A percentile compares a stretch with the other conserved stretches of the same genome.
Conservation (phyloP, 2,329 filamentous ascomycete genomes). For the Bipolaris victoriae region DNA sequence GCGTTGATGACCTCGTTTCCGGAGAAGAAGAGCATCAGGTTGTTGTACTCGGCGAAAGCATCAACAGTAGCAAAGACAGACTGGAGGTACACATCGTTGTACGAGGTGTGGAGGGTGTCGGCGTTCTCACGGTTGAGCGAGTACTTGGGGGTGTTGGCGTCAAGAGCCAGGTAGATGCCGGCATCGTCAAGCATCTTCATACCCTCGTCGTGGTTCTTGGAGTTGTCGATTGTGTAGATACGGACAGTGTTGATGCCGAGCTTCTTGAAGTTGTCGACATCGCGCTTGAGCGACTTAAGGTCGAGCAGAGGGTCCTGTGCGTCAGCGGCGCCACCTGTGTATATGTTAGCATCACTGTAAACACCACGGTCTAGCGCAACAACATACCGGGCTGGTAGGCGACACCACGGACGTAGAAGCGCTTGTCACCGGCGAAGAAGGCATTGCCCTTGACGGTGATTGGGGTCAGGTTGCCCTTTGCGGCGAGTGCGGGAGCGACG, state of each 20-base stretch:
- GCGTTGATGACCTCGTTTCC: conserved; percentile 80
- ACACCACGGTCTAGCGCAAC: conserved; percentile 49
- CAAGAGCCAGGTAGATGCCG: conserved; percentile 89
- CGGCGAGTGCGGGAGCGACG: conserved; percentile 36
- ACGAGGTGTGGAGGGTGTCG: conserved; percentile 63
- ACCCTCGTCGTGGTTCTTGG: conserved; percentile 78
- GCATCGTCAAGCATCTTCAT: conserved; percentile 82
- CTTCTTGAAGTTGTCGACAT: conserved; percentile 80
- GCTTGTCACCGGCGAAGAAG: conserved; percentile 66
- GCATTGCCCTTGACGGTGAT: conserved; percentile 68
- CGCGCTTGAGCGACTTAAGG: conserved; percentile 70
- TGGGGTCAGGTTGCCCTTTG: conserved; percentile 54
- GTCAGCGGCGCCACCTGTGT: conserved; percentile 49
- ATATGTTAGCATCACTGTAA: conserved; percentile 15
- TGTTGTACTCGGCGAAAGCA: conserved; percentile 79
- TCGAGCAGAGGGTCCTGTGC: conserved; percentile 77
- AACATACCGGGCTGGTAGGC: conserved; percentile 69
- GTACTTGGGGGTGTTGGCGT: conserved; percentile 88
- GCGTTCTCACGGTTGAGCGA: conserved; percentile 80
- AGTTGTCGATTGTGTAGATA: conserved; percentile 92
- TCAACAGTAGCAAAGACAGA: conserved; percentile 81
- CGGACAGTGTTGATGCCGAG: conserved; percentile 90
- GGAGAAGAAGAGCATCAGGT: conserved; percentile 83
- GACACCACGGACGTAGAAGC: conserved; percentile 66
- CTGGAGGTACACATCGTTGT: conserved; percentile 86